Conservation (phyloP, 2,329 filamentous ascomycete species). For the Chaetomium strumarium region DNA sequence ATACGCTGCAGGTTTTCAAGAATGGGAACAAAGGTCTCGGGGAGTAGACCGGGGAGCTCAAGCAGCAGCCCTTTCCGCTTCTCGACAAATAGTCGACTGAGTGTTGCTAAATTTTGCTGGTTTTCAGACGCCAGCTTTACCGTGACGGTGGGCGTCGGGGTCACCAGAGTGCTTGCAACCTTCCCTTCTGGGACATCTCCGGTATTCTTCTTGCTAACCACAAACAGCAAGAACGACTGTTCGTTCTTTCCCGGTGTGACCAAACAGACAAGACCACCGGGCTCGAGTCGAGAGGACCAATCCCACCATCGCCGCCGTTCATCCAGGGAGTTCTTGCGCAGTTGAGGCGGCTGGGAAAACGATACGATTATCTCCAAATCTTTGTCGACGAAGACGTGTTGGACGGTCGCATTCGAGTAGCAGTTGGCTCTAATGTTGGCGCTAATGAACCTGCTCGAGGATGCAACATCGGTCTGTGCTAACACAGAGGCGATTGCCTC, state of each 20-base stretch:
- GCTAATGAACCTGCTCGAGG: background rate
- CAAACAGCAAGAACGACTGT: slow-evolving; percentile 17
- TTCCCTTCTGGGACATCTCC: background rate
- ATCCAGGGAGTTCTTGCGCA: background rate
- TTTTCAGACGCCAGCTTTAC: slow-evolving; percentile 6
- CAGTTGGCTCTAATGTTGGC: slow-evolving; percentile 8
- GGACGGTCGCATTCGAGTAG: slow-evolving; percentile 6
- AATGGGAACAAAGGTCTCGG: slow-evolving; percentile 15
- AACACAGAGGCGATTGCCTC: slow-evolving; percentile 7
- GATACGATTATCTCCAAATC: slow-evolving; percentile 17
- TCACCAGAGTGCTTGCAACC: slow-evolving; percentile 4
- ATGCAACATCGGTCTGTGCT: background rate
- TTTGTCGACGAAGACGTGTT: background rate
- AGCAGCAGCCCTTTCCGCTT: slow-evolving; percentile 10
- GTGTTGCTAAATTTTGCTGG: background rate
- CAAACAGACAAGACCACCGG: slow-evolving; percentile 20
- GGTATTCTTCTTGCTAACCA: slow-evolving; percentile 15
- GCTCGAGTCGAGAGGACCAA: slow-evolving; percentile 18
- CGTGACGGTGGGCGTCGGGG: background rate
- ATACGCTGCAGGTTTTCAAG: slow-evolving; percentile 16
- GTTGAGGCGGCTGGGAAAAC: slow-evolving; percentile 15
- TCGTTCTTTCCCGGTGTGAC: slow-evolving; percentile 9
- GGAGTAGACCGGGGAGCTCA: slow-evolving; percentile 14
- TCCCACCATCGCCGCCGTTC: slow-evolving; percentile 23
- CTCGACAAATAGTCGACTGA: slow-evolving; percentile 9